phyloP scores from a whole-genome alignment of 257 asterid genomes.

The Petunia secreta region DNA sequence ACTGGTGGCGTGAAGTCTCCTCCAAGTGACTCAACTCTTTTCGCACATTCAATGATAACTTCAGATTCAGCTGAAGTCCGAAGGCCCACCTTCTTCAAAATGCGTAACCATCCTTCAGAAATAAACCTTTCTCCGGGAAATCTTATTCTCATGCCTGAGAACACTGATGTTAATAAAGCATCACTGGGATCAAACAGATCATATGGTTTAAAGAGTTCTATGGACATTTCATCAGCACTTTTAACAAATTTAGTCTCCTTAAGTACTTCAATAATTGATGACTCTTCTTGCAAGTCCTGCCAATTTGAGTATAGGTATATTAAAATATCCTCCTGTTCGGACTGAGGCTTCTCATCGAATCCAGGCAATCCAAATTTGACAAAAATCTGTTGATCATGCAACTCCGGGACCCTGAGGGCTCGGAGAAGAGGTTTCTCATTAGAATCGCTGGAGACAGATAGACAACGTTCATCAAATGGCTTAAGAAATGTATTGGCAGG shows the following conservation, averaged over 20 bases:
- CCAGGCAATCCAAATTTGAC: constrained; percentile 83
- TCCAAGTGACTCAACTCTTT: constrained; percentile 92
- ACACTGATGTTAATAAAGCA: constrained; percentile 71
- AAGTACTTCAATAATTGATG: constrained; percentile 71
- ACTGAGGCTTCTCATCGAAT: constrained; percentile 65
- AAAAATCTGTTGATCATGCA: constrained; percentile 77
- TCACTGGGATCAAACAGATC: constrained; percentile 91
- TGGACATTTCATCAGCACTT: constrained; percentile 75
- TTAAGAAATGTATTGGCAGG: constrained; percentile 88
- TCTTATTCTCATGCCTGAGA: constrained; percentile 72
- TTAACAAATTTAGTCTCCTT: constrained; percentile 76
- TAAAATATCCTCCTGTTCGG: constrained; percentile 87
- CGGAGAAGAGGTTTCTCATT: constrained; percentile 65
- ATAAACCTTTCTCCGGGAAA: constrained; percentile 95
- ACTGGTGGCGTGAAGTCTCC: constrained; percentile 60
- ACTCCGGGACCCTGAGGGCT: constrained; percentile 90
- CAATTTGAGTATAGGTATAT: constrained; percentile 80
- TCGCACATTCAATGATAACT: constrained; percentile 87
- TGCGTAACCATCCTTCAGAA: constrained; percentile 83
- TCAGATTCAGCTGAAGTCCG: constrained; percentile 80
- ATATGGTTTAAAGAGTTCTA: constrained; percentile 58
- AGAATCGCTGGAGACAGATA: constrained; percentile 63
- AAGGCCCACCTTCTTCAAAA: constrained; percentile 84
- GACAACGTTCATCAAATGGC: constrained; percentile 78
- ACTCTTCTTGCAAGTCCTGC: constrained; percentile 78